Evolutionary conservation across 164 flowering plant genomes (phyloP), one percentile per base, ranked within the genome.

Genomic region (Nelumbo lutea): DNA sequence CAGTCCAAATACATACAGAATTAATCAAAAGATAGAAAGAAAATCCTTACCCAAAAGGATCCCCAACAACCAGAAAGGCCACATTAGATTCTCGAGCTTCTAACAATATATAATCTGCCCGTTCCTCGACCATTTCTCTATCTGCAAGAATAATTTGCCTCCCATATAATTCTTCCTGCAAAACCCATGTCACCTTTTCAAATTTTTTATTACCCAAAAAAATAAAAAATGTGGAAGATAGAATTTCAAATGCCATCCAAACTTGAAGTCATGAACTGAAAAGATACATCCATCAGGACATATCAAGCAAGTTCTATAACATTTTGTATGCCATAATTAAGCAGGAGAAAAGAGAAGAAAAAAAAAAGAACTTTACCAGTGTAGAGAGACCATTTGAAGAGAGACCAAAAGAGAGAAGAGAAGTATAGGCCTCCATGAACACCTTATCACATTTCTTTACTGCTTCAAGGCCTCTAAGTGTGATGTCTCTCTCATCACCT

Each of bases 61-160:
- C 99, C 1, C 99, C 99, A 74, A 92, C 97, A 67, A 92, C 97
- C 65, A 95, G 86, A 69, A 95, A 90, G 62, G 91, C 97, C n/a
- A 90, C 96, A 74, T 90, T 84, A 50, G 80, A 78, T 1, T 68
- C 61, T 5, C 70, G 70, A 74, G 99, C 94, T 77, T 83, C 89
- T 1, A 78, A 66, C 43, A 95, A 79, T 10, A 95, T 79, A 58
- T 64, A 68, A 69, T 92, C 97, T 1, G 88, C 90, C 61, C 83
- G 82, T 71, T 95, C 99, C 81, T 95, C 97, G 3, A 91, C 97
- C 83, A 78, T 85, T 76, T 94, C 98, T 79, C 97, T 85, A 68
- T 94, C 98, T 2, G 96, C 90, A 72, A 89, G 59, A 0, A 57
- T 88, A 41, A 95, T 51, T 15, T 89, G 67, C 66, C 82, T 88